phyloP scores from a whole-genome alignment of 441 rosid species.

The Pelargonium australe region DNA sequence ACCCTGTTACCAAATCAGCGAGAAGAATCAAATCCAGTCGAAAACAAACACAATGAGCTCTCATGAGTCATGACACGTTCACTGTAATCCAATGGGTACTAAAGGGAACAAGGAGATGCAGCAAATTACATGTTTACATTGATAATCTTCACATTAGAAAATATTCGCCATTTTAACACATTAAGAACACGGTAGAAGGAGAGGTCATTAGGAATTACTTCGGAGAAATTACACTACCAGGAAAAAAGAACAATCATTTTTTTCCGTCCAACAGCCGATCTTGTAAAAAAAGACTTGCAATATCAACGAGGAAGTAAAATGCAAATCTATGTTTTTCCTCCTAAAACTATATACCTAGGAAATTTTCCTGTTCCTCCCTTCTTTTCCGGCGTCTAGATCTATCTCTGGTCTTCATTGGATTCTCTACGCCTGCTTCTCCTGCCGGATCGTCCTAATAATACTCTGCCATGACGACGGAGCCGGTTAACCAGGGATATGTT shows the following conservation, averaged over 20 bases:
- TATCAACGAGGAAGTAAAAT: conserved; percentile 21
- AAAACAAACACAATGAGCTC: too few species aligned
- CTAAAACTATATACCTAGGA: conserved; percentile 25
- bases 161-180: conserved; percentile 6
- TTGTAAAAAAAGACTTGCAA: neutral
- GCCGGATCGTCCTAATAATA: conserved; percentile 55
- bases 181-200: neutral
- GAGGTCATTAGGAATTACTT: conserved; percentile 19
- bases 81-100: neutral
- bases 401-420: conserved; percentile 30
- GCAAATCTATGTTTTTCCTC: conserved; percentile 20
- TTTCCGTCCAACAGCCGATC: conserved; percentile 9
- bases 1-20: too few species aligned
- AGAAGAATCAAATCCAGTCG: too few species aligned
- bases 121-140: conserved; percentile 21
- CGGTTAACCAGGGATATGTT: conserved; percentile 52
- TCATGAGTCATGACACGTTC: too few species aligned
- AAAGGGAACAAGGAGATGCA: conserved; percentile 14
- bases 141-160: conserved; percentile 16
- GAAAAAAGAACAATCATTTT: conserved; percentile 9
- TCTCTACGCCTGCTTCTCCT: conserved; percentile 74
- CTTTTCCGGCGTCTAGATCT: conserved; percentile 11
- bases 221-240: conserved; percentile 20
- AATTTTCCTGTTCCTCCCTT: conserved; percentile 13
- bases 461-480: conserved; percentile 52